phyloP scores from a whole-genome alignment of 352 stramenopile species.

The Phytophthora pinifolia region DNA sequence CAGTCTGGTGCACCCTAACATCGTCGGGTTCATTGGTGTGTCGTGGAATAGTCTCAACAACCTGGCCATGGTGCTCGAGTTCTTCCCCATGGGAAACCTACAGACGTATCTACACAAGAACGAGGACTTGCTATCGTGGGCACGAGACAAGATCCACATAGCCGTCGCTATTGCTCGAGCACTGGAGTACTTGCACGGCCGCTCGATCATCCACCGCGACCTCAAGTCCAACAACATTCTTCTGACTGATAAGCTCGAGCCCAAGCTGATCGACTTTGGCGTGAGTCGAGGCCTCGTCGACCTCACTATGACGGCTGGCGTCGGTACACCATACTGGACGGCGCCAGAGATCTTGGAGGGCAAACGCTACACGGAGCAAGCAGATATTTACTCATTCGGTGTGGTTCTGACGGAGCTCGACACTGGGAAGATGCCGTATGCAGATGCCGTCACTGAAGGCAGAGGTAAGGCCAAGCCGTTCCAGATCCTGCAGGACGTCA shows the following conservation, averaged over 20 bases:
- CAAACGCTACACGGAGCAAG: constrained; percentile 49
- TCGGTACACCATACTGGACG: constrained; percentile 83
- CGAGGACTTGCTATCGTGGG: constrained; percentile 29
- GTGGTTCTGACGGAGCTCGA: constrained; percentile 53
- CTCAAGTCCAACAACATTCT: constrained; percentile 61
- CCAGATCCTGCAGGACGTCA: constrained; percentile 44
- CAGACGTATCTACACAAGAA: constrained; percentile 24
- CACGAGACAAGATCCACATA: constrained; percentile 44
- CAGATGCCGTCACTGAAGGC: constrained; percentile 17
- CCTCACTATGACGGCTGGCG: constrained; percentile 53
- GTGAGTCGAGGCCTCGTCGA: constrained; percentile 35
- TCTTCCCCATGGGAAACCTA: constrained; percentile 22
- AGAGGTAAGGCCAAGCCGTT: constrained; percentile 26
- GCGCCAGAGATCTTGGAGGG: constrained; percentile 69
- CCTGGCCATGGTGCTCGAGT: constrained; percentile 37
- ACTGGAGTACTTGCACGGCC: constrained; percentile 35
- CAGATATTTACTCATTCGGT: constrained; percentile 72
- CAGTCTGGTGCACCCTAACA: constrained; percentile 46
- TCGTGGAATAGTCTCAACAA: constrained; percentile 47
- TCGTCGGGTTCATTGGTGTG: constrained; percentile 50
- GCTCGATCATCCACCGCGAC: constrained; percentile 36
- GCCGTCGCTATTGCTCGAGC: constrained; percentile 38
- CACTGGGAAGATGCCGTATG: constrained; percentile 34
- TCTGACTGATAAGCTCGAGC: constrained; percentile 57
- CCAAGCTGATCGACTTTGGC: constrained; percentile 86